Conservation (phyloP, 139 green algal species). For the Coccomyxa sp. region DNA sequence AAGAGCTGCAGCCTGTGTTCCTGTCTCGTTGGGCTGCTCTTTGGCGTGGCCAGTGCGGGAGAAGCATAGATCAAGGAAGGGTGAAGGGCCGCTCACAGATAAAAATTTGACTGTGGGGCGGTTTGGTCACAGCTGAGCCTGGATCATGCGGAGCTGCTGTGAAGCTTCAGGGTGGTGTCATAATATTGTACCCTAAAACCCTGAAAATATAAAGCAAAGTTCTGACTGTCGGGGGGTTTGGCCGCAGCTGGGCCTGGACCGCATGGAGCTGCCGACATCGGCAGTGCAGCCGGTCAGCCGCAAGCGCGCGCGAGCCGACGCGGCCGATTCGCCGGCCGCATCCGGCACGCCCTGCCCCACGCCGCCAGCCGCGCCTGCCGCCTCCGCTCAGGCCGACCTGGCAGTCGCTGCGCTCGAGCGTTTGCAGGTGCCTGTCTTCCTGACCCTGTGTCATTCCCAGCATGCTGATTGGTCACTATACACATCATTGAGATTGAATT, state of each 20-base stretch:
- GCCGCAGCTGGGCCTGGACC: constrained; percentile 10
- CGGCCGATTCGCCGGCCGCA: background rate
- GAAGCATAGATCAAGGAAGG: background rate
- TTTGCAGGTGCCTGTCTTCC: no score
- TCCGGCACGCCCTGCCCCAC: background rate
- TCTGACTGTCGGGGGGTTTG: background rate
- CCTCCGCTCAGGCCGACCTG: no score
- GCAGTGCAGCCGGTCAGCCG: constrained; percentile 5
- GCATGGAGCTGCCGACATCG: constrained; percentile 7
- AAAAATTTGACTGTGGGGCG: background rate
- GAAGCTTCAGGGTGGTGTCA: no score
- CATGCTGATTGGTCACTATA: no score
- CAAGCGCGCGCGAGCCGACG: background rate
- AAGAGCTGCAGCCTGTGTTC: background rate
- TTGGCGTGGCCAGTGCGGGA: background rate
- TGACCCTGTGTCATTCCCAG: no score
- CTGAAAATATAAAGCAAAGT: background rate
- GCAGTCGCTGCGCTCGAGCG: no score
- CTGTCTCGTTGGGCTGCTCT: background rate
- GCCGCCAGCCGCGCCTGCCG: no score
- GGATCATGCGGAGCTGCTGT: background rate
- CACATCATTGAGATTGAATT: no score
- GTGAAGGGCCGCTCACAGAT: background rate
- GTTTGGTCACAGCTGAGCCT: background rate
- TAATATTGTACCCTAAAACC: no score